phyloP scores from a whole-genome alignment of 2,329 filamentous ascomycete species.

The Sporothrix brasiliensis region DNA sequence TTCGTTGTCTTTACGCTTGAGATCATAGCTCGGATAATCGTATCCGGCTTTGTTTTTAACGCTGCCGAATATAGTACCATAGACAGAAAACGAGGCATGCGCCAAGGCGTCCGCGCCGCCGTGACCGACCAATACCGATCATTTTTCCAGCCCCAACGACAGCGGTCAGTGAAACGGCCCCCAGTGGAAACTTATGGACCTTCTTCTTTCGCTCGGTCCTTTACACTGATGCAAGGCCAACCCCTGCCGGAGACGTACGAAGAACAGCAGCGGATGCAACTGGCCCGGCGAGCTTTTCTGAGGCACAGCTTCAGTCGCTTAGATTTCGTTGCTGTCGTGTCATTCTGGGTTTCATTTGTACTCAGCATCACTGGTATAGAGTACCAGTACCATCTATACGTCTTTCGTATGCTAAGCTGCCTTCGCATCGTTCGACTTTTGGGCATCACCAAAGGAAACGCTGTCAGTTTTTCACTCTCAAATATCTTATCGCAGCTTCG shows the following conservation, averaged over 20 bases:
- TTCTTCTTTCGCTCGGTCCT: conserved; percentile 72
- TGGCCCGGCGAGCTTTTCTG: conserved; percentile 89
- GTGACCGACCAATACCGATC: conserved; percentile 74
- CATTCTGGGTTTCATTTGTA: conserved; percentile 89
- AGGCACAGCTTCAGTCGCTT: conserved; percentile 94
- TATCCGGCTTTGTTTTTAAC: conserved; percentile 91
- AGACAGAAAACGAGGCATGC: conserved; percentile 73
- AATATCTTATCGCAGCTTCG: no score
- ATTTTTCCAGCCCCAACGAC: conserved; percentile 80
- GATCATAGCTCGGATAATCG: conserved; percentile 78
- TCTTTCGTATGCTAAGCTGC: conserved; percentile 96
- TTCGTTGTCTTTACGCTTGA: conserved; percentile 92
- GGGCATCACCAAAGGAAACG: conserved; percentile 88
- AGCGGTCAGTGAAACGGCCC: conserved; percentile 64
- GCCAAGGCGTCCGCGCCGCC: conserved; percentile 71
- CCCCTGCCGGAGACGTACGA: conserved; percentile 64
- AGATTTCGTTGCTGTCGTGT: conserved; percentile 91
- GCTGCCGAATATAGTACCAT: conserved; percentile 90
- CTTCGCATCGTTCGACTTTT: conserved; percentile 90
- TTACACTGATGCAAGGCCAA: conserved; percentile 73
- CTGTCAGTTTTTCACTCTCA: conserved; percentile 60
- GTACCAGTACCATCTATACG: conserved; percentile 70
- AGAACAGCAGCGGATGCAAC: conserved; percentile 79
- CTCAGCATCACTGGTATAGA: conserved; percentile 73
- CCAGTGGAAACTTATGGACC: conserved; percentile 53